A percentile compares a stretch with the other conserved stretches of the same genome.
phyloP scores from a whole-genome alignment of 176 grass and related monocot genomes.

The Cenchrus purpureus region DNA sequence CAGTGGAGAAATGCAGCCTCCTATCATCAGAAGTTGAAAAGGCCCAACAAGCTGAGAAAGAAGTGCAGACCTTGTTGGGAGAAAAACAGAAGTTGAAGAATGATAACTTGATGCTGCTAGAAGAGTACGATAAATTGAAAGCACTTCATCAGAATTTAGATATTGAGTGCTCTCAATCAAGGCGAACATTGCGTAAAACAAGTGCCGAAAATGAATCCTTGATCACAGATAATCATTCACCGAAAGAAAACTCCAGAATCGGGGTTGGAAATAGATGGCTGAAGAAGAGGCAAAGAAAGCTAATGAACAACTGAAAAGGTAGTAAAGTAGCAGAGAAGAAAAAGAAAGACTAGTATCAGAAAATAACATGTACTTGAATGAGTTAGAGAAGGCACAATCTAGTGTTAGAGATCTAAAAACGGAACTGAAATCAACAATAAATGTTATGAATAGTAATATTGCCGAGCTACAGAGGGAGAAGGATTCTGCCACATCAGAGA shows the following conservation, averaged over 20 bases:
- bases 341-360: conserved; percentile 38
- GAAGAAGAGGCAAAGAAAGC: conserved; percentile 49
- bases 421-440: conserved; percentile 53
- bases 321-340: conserved; percentile 47
- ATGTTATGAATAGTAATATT: conserved; percentile 4
- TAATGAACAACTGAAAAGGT: conserved; percentile 41
- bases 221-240: conserved; percentile 43
- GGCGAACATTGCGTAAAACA: conserved; percentile 38
- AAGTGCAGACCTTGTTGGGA: conserved; percentile 45
- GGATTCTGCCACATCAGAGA: too few species aligned
- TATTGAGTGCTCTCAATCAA: conserved; percentile 49
- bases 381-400: conserved; percentile 45
- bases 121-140: conserved; percentile 51
- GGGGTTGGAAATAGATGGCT: conserved; percentile 44
- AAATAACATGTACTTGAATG: conserved; percentile 46
- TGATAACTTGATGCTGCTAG: conserved; percentile 47
- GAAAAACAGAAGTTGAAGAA: conserved; percentile 65
- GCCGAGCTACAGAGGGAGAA: too few species aligned
- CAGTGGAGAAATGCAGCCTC: conserved; percentile 29
- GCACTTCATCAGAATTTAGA: conserved; percentile 46
- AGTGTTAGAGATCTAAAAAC: conserved; percentile 38
- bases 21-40: conserved; percentile 52
- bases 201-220: conserved; percentile 57
- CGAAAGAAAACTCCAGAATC: conserved; percentile 46
- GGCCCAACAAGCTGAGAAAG: conserved; percentile 42